These are phyloP conservation scores for Senecio squalidus DNA, from an alignment of 140 eudicot species.

Conservation along the genomic window DNA sequence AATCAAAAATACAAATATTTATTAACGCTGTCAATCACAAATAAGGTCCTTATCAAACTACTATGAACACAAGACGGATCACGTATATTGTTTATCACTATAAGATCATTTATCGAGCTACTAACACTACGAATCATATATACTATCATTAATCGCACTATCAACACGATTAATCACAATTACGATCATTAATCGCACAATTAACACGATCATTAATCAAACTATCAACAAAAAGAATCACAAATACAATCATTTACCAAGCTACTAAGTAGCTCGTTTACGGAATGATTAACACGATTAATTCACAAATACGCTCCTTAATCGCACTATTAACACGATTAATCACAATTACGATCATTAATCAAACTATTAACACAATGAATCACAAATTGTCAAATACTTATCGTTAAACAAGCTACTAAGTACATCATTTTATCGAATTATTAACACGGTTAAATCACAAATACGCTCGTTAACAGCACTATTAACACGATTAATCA, in stretches of 20 bases:
- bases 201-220: background rate
- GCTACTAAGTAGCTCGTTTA: background rate
- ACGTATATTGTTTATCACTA: no score
- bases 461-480: background rate
- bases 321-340: background rate
- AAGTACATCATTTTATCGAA: background rate
- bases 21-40: no score
- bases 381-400: no score
- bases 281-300: background rate
- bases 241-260: background rate
- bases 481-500: background rate
- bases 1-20: constrained; percentile 1
- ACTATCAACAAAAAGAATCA: background rate
- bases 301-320: background rate
- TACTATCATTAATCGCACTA: background rate
- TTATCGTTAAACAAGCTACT: background rate
- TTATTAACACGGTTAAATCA: background rate
- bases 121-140: background rate
- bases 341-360: background rate
- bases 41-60: no score
- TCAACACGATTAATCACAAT: background rate
- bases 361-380: background rate
- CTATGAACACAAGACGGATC: no score
- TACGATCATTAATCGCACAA: no score
- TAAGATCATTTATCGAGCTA: background rate